These are phyloP conservation scores for Nemania bipapillata DNA, from an alignment of 2,329 filamentous ascomycete species.

Conservation along the genomic window DNA sequence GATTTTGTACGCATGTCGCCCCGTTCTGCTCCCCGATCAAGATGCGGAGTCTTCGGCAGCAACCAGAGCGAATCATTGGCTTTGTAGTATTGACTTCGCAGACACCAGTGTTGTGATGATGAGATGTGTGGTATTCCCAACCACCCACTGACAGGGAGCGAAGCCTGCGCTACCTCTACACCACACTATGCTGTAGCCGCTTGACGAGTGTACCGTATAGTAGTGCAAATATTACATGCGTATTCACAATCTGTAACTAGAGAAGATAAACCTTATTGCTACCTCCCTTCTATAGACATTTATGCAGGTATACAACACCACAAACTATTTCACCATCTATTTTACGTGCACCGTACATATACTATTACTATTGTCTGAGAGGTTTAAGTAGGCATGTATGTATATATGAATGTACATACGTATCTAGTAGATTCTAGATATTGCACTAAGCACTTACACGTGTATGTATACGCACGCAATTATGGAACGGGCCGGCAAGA, in stretches of 20 bases:
- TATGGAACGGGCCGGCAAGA: conserved; percentile 37
- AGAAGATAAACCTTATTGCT: too few species aligned
- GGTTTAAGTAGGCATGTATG: not conserved
- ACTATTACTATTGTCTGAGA: too few species aligned
- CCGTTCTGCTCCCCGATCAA: conserved; percentile 48
- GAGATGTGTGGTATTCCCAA: conserved; percentile 38
- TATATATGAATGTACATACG: not conserved
- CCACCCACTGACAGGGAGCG: conserved; percentile 27
- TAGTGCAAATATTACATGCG: too few species aligned
- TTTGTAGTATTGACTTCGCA: conserved; percentile 21
- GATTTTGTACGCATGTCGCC: conserved; percentile 39
- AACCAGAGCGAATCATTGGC: conserved; percentile 45
- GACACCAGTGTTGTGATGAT: conserved; percentile 3
- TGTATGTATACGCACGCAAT: conserved; percentile 29
- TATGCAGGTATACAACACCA: not conserved
- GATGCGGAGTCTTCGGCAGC: conserved; percentile 50
- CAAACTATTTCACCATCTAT: not conserved
- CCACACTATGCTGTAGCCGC: too few species aligned
- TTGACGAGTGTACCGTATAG: not conserved
- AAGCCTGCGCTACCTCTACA: not conserved
- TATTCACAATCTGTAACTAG: too few species aligned
- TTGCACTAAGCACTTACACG: conserved; percentile 14
- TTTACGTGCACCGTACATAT: not conserved
- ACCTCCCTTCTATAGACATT: too few species aligned
- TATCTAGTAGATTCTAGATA: not conserved